Conservation (phyloP, 2,329 filamentous ascomycete species). For the Fusarium euwallaceae region DNA sequence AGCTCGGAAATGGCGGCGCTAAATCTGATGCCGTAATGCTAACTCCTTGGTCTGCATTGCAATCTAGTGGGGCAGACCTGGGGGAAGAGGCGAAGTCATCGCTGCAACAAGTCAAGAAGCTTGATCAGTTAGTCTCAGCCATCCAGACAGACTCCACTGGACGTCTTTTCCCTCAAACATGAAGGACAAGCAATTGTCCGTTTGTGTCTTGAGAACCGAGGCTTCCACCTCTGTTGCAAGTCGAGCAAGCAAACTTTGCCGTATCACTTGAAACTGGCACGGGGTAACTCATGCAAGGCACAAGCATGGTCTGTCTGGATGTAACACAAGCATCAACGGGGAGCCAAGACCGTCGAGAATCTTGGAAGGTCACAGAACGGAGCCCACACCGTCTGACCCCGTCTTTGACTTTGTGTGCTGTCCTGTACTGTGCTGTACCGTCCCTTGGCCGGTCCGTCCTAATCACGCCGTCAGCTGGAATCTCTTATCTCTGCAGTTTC, state of each 20-base stretch:
- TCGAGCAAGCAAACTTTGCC: constrained; percentile 10
- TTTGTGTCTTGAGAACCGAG: constrained; percentile 1
- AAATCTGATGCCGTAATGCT: constrained; percentile 34
- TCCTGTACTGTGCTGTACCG: constrained; percentile 1
- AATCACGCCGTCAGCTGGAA: constrained; percentile 23
- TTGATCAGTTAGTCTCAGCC: constrained; percentile 3
- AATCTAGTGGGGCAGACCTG: constrained; percentile 33
- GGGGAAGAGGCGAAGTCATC: constrained; percentile 11
- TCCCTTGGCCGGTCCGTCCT: constrained; percentile 5
- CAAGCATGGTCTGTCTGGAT: constrained; percentile 21
- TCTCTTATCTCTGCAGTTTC: constrained; percentile 38
- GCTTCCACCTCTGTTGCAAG: not conserved
- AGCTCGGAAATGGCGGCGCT: constrained; percentile 41
- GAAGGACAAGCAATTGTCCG: not conserved
- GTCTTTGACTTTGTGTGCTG: constrained; percentile 1
- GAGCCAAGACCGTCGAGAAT: constrained; percentile 10
- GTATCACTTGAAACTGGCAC: constrained; percentile 21
- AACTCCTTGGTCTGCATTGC: constrained; percentile 30
- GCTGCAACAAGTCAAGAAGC: constrained; percentile 3
- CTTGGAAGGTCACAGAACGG: constrained; percentile 22
- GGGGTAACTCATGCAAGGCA: constrained; percentile 30
- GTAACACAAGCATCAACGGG: constrained; percentile 18
- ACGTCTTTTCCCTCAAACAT: not conserved
- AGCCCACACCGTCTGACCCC: constrained; percentile 3
- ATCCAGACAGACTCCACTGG: constrained; percentile 2